These are phyloP conservation scores for Mariannaea elegans DNA, from an alignment of 2,329 filamentous ascomycete genomes.

Conservation along the genomic window DNA sequence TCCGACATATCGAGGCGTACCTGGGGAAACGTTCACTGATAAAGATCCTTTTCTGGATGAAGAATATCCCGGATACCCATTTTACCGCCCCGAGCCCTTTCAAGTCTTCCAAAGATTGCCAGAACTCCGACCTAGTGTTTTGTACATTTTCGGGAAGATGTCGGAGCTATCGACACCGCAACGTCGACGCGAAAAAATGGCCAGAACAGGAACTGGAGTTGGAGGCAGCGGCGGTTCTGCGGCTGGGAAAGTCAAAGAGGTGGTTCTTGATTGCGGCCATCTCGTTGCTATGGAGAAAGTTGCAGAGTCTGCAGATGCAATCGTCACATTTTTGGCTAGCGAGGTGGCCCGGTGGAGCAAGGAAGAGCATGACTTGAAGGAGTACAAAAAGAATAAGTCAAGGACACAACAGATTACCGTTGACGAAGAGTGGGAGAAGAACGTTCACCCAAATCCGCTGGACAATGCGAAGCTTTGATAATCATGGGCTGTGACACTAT, in stretches of 20 bases:
- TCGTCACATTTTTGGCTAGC: not conserved
- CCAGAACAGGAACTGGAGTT: not conserved
- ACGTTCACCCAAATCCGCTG: too few species aligned
- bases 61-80: not conserved
- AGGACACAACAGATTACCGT: too few species aligned
- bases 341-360: too few species aligned
- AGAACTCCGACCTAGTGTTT: slow-evolving; percentile 4
- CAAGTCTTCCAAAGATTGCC: not conserved
- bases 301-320: not conserved
- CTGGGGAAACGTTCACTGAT: not conserved
- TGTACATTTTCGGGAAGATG: slow-evolving; percentile 3
- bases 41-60: not conserved
- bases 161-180: not conserved
- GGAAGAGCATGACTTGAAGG: too few species aligned
- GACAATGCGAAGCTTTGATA: too few species aligned
- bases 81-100: slow-evolving; percentile 6
- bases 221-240: not conserved
- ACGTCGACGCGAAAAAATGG: not conserved
- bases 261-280: not conserved
- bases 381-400: too few species aligned
- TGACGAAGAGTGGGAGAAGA: too few species aligned
- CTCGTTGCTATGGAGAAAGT: not conserved
- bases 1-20: not conserved
- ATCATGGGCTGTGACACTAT: too few species aligned
- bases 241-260: not conserved